These are phyloP conservation scores for Fusarium sororula DNA, from an alignment of 2,329 filamentous ascomycete species.

Conservation along the genomic window DNA sequence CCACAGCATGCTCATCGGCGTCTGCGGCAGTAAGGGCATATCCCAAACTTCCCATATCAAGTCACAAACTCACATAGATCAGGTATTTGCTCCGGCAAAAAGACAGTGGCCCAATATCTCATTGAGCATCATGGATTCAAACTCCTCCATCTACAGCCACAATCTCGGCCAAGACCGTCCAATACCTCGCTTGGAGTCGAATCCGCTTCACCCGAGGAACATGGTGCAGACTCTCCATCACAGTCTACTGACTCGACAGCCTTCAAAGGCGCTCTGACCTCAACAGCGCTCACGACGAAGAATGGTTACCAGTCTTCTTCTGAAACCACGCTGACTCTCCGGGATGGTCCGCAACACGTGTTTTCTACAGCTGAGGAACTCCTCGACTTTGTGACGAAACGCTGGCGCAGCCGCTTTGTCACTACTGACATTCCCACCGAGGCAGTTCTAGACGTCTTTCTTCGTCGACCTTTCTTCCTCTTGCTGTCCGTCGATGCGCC, in stretches of 20 bases:
- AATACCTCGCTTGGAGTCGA: constrained; percentile 8
- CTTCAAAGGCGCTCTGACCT: constrained; percentile 38
- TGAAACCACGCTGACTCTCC: constrained; percentile 41
- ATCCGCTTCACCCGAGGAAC: constrained; percentile 17
- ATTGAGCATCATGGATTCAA: constrained; percentile 85
- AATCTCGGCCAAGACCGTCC: constrained; percentile 7
- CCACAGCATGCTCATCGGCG: constrained; percentile 74
- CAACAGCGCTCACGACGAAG: constrained; percentile 42
- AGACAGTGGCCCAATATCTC: constrained; percentile 87
- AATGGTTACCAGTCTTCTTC: constrained; percentile 38
- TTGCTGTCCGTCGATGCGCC: constrained; percentile 93
- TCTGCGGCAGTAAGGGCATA: constrained; percentile 71
- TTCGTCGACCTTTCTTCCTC: constrained; percentile 89
- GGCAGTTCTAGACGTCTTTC: constrained; percentile 75
- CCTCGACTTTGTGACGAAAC: constrained; percentile 84
- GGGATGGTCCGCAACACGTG: constrained; percentile 42
- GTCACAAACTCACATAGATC: constrained; percentile 22
- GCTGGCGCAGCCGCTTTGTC: constrained; percentile 87
- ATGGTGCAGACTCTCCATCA: constrained; percentile 8
- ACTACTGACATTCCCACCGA: constrained; percentile 84
- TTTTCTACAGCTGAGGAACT: constrained; percentile 74
- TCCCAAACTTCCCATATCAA: not conserved
- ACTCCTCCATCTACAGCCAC: constrained; percentile 67
- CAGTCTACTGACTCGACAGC: constrained; percentile 23
- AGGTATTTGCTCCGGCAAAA: constrained; percentile 95